phyloP scores from a whole-genome alignment of 805 yeast species.

The Candida gorgasii region DNA sequence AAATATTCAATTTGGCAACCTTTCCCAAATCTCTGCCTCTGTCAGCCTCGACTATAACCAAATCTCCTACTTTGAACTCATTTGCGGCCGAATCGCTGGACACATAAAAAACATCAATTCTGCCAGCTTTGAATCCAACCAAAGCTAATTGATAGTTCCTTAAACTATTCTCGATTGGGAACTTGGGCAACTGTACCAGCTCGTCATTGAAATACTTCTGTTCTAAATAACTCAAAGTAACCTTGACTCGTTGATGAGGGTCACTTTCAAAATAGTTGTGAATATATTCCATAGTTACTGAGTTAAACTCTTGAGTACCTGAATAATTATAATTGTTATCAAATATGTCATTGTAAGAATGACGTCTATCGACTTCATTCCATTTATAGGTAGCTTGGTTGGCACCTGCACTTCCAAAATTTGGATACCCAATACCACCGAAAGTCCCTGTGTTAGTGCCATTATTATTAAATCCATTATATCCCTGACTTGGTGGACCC shows the following conservation, averaged over 20 bases:
- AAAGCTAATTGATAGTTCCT: constrained; percentile 47
- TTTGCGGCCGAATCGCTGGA: constrained; percentile 29
- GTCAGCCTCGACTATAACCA: constrained; percentile 83
- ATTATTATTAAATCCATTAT: not conserved
- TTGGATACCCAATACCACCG: not conserved
- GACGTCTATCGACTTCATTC: constrained; percentile 10
- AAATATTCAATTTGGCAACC: constrained; percentile 56
- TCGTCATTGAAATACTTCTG: constrained; percentile 32
- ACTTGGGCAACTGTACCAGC: constrained; percentile 36
- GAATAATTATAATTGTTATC: constrained; percentile 1
- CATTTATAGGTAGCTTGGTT: not conserved
- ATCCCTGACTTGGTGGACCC: not conserved
- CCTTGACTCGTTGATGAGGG: constrained; percentile 40
- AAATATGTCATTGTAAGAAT: constrained; percentile 10
- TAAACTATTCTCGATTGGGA: constrained; percentile 39
- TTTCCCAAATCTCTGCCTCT: constrained; percentile 77
- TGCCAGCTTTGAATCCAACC: constrained; percentile 76
- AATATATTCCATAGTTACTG: constrained; percentile 20
- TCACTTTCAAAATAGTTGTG: constrained; percentile 38
- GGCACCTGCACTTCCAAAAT: not conserved
- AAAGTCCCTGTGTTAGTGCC: too few relatives aligned
- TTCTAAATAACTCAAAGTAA: constrained; percentile 28
- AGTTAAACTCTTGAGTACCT: constrained; percentile 1
- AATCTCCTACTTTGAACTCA: constrained; percentile 52
- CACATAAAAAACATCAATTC: constrained; percentile 74